phyloP scores from a whole-genome alignment of 345 rosid species.

The Noccaea bulbosa region DNA sequence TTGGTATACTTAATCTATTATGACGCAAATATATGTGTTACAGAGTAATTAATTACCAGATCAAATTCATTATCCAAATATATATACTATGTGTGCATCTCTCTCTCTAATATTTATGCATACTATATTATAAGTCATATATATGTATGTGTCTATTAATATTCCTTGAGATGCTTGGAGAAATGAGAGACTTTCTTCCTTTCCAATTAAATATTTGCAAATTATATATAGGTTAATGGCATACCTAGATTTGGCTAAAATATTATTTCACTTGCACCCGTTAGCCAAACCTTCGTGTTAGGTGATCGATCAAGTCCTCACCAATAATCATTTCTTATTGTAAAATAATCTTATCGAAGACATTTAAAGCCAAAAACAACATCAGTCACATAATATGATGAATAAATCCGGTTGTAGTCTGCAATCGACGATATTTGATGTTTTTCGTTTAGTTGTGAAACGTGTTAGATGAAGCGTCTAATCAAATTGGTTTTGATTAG shows the following conservation, averaged over 20 bases:
- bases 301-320: conserved; percentile 42
- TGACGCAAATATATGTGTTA: not conserved
- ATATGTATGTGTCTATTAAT: not conserved
- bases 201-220: not conserved
- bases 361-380: not conserved
- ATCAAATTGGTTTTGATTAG: conserved; percentile 37
- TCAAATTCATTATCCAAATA: conserved; percentile 31
- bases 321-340: conserved; percentile 16
- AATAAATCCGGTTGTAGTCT: conserved; percentile 5
- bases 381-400: conserved; percentile 1
- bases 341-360: not conserved
- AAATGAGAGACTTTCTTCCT: conserved; percentile 15
- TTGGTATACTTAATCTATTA: conserved; percentile 9
- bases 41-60: conserved; percentile 2
- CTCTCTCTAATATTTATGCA: not conserved
- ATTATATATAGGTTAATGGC: conserved; percentile 10
- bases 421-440: conserved; percentile 6
- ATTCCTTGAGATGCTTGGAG: conserved; percentile 18
- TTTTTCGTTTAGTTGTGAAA: conserved; percentile 17
- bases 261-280: conserved; percentile 7
- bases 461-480: conserved; percentile 40
- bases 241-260: conserved; percentile 14
- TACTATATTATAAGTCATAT: not conserved
- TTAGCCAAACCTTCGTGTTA: conserved; percentile 41
- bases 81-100: not conserved